A percentile compares a stretch with the other conserved stretches of the same genome.
These are phyloP conservation scores for Ambrosia artemisiifolia DNA, from an alignment of 129 eudicot genomes.

Conservation along the genomic window DNA sequence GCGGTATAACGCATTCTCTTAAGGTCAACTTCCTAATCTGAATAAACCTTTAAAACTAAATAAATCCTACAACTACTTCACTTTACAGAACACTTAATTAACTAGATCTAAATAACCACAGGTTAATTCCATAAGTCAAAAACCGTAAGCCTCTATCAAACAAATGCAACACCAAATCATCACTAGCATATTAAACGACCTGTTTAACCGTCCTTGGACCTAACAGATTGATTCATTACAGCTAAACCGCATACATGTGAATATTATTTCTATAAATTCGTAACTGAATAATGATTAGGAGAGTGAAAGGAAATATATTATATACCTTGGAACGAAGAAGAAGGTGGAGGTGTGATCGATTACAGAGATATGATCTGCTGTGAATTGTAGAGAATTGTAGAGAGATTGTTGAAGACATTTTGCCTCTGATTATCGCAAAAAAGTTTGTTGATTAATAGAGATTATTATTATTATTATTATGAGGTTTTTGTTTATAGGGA, in stretches of 20 bases:
- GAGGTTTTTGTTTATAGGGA: not conserved
- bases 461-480: too few relatives aligned
- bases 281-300: not conserved
- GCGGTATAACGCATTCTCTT: too few relatives aligned
- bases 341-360: conserved; percentile 14
- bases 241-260: conserved; percentile 7
- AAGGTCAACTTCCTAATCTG: too few relatives aligned
- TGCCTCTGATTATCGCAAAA: conserved; percentile 7
- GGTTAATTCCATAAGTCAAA: not conserved
- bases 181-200: too few relatives aligned
- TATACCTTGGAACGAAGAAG: conserved; percentile 25
- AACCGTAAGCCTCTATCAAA: too few relatives aligned
- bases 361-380: conserved; percentile 8
- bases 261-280: not conserved
- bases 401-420: conserved; percentile 26
- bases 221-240: not conserved
- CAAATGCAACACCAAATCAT: too few relatives aligned
- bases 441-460: conserved; percentile 3
- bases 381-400: conserved; percentile 17
- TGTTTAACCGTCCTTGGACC: too few relatives aligned
- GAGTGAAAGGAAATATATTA: too few relatives aligned
- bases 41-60: too few relatives aligned
- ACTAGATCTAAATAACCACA: too few relatives aligned
- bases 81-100: too few relatives aligned
- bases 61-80: too few relatives aligned